Evolutionary conservation across 331 rosid species (phyloP).

Genomic region (Malus hybrid): DNA sequence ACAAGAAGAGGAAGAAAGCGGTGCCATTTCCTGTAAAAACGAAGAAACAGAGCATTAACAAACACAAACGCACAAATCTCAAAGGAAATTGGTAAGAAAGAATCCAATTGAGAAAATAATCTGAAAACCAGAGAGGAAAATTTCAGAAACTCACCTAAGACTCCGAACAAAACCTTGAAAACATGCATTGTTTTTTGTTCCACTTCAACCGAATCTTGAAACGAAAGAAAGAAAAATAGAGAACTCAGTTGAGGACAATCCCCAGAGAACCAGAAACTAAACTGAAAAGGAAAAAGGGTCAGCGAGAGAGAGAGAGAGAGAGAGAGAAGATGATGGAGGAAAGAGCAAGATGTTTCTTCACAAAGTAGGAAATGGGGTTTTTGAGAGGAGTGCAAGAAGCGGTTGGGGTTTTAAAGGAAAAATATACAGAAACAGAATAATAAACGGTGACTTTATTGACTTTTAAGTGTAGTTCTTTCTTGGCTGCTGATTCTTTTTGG

Average conservation of each 20-base stretch:
- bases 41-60: constrained; percentile 1
- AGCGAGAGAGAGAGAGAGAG: not conserved
- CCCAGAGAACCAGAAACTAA: not conserved
- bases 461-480: too few relatives aligned
- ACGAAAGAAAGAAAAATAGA: not conserved
- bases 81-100: not conserved
- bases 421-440: not conserved
- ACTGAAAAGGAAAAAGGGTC: too few relatives aligned
- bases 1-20: constrained; percentile 89
- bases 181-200: constrained; percentile 25
- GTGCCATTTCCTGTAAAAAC: constrained; percentile 61
- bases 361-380: constrained; percentile 7
- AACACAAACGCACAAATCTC: not conserved
- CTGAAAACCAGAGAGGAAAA: not conserved
- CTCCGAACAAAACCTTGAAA: constrained; percentile 61
- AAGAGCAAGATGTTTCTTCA: constrained; percentile 14
- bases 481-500: too few relatives aligned
- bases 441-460: not conserved
- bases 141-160: constrained; percentile 48
- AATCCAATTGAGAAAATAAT: not conserved
- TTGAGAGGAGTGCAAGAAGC: not conserved
- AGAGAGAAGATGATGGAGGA: not conserved
- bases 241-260: not conserved
- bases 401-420: constrained; percentile 29
- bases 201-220: not conserved